Evolutionary conservation across 2,329 filamentous ascomycete genomes (phyloP).

Genomic region (Calonectria henricotiae): DNA sequence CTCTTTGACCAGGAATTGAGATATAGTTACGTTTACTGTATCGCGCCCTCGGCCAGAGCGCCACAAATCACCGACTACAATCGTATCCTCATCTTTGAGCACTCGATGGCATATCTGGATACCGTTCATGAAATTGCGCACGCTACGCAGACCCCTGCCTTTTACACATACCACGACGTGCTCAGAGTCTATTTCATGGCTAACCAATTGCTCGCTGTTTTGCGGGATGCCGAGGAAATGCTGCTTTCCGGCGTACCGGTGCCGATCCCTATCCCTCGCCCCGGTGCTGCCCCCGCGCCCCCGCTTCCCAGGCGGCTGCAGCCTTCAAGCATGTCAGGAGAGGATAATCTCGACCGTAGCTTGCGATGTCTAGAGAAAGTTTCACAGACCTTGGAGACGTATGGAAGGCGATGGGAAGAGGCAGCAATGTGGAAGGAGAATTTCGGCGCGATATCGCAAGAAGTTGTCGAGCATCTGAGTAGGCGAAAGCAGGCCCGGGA

Average conservation of each 20-base stretch:
- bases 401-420: constrained; percentile 74
- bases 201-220: constrained; percentile 74
- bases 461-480: constrained; percentile 63
- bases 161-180: constrained; percentile 91
- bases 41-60: constrained; percentile 84
- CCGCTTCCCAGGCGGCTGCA: constrained; percentile 67
- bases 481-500: constrained; percentile 58
- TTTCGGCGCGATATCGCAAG: constrained; percentile 68
- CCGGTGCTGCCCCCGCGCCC: constrained; percentile 67
- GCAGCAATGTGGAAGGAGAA: constrained; percentile 68
- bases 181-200: constrained; percentile 86
- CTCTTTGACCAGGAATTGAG: constrained; percentile 91
- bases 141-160: constrained; percentile 73
- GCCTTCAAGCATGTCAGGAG: constrained; percentile 56
- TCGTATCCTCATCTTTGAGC: constrained; percentile 87
- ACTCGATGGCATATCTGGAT: constrained; percentile 86
- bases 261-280: constrained; percentile 63
- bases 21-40: constrained; percentile 92
- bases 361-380: constrained; percentile 71
- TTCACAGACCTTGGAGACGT: constrained; percentile 69
- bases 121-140: constrained; percentile 80
- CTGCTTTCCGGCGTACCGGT: constrained; percentile 69
- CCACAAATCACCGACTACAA: constrained; percentile 83
- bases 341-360: constrained; percentile 71
- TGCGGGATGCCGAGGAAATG: constrained; percentile 72